A percentile compares a stretch with the other conserved stretches of the same genome.
Conservation (phyloP, 2,329 filamentous ascomycete species). For the Xylariaceae sp. region DNA sequence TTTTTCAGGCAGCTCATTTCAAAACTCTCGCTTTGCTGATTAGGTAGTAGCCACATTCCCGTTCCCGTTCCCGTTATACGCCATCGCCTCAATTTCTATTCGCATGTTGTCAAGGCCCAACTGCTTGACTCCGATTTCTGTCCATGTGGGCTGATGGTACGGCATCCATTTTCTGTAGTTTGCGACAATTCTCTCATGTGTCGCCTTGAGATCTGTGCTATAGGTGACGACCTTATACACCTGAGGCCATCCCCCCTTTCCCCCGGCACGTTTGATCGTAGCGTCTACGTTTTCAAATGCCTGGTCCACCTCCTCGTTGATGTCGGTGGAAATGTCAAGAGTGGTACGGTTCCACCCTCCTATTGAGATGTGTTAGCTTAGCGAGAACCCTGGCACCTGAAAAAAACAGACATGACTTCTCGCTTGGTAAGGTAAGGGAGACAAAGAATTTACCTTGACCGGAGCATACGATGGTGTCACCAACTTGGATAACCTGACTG, state of each 20-base stretch:
- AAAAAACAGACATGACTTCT: too few relatives aligned
- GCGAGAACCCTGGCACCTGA: conserved; percentile 45
- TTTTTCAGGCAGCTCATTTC: too few relatives aligned
- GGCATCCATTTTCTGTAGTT: conserved; percentile 49
- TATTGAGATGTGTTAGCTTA: conserved; percentile 36
- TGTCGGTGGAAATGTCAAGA: conserved; percentile 20
- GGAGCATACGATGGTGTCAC: conserved; percentile 41
- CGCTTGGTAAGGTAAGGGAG: conserved; percentile 20
- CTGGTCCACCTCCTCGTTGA: too few relatives aligned
- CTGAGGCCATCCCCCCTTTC: conserved; percentile 42
- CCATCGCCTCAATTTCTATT: conserved; percentile 55
- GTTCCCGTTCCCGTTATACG: too few relatives aligned
- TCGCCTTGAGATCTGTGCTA: conserved; percentile 34
- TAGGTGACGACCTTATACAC: conserved; percentile 23
- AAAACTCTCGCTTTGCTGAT: too few relatives aligned
- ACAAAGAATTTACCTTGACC: conserved; percentile 42
- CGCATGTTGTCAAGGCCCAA: conserved; percentile 48
- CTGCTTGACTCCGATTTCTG: conserved; percentile 43
- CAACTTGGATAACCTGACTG: conserved; percentile 45
- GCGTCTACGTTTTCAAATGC: conserved; percentile 40
- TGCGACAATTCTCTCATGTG: conserved; percentile 36
- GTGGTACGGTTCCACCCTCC: too few relatives aligned
- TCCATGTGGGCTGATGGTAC: conserved; percentile 50
- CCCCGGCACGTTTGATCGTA: conserved; percentile 46
- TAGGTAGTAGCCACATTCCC: too few relatives aligned